Conservation (phyloP, 805 yeast genomes). For the Nakazawaea ishiwadae region DNA sequence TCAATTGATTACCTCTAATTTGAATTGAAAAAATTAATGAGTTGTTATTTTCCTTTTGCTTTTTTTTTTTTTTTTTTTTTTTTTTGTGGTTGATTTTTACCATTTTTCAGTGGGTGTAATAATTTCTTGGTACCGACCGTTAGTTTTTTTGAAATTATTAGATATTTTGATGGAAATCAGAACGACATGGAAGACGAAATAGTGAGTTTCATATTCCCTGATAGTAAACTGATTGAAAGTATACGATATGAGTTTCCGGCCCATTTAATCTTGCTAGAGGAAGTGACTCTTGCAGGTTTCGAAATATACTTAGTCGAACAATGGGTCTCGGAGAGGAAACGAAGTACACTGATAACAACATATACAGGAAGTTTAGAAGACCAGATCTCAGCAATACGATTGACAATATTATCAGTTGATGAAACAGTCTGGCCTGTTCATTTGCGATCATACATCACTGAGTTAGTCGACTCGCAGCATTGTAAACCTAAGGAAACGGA, state of each 20-base stretch:
- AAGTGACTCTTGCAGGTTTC: conserved; percentile 59
- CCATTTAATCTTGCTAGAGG: conserved; percentile 38
- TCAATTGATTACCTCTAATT: no score
- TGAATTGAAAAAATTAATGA: neutral
- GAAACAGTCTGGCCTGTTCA: conserved; percentile 42
- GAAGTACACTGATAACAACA: conserved; percentile 67
- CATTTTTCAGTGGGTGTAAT: neutral
- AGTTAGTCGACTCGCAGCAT: conserved; percentile 52
- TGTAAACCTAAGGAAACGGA: conserved; percentile 64
- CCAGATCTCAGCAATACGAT: conserved; percentile 49
- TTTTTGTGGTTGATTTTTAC: neutral
- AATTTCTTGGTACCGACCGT: no score
- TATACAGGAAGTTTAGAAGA: conserved; percentile 83
- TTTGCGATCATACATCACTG: conserved; percentile 59
- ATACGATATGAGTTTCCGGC: conserved; percentile 36
- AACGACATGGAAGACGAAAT: conserved; percentile 2
- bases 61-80: conserved; percentile 6
- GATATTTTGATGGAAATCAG: neutral
- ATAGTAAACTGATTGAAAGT: conserved; percentile 46
- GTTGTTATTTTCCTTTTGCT: conserved; percentile 1
- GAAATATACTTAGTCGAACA: conserved; percentile 93
- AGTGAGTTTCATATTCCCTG: conserved; percentile 44
- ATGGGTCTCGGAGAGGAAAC: conserved; percentile 76
- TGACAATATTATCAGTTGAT: conserved; percentile 47
- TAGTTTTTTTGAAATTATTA: no score